Conservation (phyloP, 169 alveolate genomes). For the Theileria annulata region DNA sequence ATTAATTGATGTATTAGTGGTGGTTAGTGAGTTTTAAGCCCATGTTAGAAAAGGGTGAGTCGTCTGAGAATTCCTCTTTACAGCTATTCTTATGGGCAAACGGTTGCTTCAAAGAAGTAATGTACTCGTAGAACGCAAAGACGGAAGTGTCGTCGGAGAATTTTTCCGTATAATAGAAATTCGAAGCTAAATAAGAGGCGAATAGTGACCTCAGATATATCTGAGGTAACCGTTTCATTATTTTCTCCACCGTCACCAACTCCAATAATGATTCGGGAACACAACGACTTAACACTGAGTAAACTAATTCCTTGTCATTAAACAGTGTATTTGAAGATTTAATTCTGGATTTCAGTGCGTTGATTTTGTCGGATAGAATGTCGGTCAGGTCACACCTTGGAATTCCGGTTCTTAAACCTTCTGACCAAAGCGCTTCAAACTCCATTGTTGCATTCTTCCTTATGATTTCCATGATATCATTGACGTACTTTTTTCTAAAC, state of each 20-base stretch:
- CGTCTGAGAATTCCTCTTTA: slow-evolving; percentile 9
- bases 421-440: slow-evolving; percentile 75
- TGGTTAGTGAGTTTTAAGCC: not conserved
- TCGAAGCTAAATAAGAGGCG: slow-evolving; percentile 79
- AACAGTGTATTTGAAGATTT: slow-evolving; percentile 70
- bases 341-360: slow-evolving; percentile 73
- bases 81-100: not conserved
- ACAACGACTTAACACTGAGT: slow-evolving; percentile 47
- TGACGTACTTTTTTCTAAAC: slow-evolving; percentile 69
- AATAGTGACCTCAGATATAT: slow-evolving; percentile 75
- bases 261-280: slow-evolving; percentile 71
- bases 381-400: slow-evolving; percentile 81
- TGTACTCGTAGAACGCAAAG: slow-evolving; percentile 79
- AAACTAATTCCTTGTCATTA: slow-evolving; percentile 58
- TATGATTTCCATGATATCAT: slow-evolving; percentile 72
- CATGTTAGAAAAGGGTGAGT: slow-evolving; percentile 17
- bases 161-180: slow-evolving; percentile 74
- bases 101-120: slow-evolving; percentile 47
- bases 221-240: slow-evolving; percentile 75
- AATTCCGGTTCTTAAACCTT: slow-evolving; percentile 74
- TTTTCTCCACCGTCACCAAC: slow-evolving; percentile 66
- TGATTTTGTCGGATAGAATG: slow-evolving; percentile 75
- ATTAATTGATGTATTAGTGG: not conserved
- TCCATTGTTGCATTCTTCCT: slow-evolving; percentile 68
- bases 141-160: slow-evolving; percentile 79